Conservation (phyloP, 2,329 filamentous ascomycete species). For the Eutypa lata region DNA sequence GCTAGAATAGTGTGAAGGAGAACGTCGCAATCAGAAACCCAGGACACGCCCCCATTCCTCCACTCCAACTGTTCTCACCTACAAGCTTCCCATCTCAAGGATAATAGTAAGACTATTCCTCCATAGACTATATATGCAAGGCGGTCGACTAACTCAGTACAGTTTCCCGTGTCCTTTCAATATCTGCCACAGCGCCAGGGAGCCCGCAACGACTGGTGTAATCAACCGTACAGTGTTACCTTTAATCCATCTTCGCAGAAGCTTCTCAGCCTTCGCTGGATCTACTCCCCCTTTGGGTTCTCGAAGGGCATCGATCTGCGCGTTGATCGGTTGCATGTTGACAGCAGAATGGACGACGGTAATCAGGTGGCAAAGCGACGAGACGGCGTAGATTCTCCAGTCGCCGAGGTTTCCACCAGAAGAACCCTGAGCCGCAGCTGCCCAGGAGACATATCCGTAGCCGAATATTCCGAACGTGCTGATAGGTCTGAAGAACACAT, state of each 20-base stretch:
- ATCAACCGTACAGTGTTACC: constrained; percentile 32
- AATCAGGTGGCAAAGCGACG: constrained; percentile 41
- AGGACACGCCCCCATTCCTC: too few species aligned
- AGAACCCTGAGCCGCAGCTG: constrained; percentile 14
- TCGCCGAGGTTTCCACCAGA: constrained; percentile 29
- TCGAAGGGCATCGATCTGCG: constrained; percentile 39
- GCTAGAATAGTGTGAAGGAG: too few species aligned
- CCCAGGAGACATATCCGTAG: constrained; percentile 42
- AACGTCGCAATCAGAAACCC: too few species aligned
- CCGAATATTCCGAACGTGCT: constrained; percentile 44
- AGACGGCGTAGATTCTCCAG: constrained; percentile 41
- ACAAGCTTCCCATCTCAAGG: too few species aligned
- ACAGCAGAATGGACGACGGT: constrained; percentile 46
- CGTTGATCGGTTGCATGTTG: constrained; percentile 50
- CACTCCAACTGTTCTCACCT: too few species aligned
- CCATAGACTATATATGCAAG: too few species aligned
- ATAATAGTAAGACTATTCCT: too few species aligned
- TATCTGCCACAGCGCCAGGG: constrained; percentile 30
- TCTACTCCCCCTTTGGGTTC: constrained; percentile 20
- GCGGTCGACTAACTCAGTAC: too few species aligned
- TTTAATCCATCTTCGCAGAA: constrained; percentile 32
- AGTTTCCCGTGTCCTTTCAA: constrained; percentile 15
- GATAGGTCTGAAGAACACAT: constrained; percentile 50
- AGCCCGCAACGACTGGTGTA: constrained; percentile 32
- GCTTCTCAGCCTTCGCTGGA: constrained; percentile 26